Conservation (phyloP, 139 green algal genomes). For the Yamagishiella unicocca region DNA sequence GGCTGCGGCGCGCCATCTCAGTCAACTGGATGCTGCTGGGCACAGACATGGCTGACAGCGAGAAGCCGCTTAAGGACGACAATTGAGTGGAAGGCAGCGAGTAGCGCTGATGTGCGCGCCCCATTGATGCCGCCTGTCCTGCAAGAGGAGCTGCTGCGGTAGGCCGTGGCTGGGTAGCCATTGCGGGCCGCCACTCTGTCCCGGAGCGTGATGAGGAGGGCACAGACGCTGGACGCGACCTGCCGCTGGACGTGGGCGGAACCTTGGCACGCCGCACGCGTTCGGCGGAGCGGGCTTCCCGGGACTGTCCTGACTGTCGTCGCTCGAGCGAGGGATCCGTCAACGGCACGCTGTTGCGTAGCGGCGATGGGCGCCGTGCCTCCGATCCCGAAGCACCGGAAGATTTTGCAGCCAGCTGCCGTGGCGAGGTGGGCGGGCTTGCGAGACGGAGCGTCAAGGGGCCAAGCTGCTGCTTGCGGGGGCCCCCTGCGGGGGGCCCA, state of each 20-base stretch:
- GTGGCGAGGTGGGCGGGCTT: conserved; percentile 8
- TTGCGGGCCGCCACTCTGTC: neutral
- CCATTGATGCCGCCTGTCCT: no score
- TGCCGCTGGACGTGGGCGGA: neutral
- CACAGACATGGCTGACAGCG: neutral
- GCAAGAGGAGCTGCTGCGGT: no score
- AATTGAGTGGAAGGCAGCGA: no score
- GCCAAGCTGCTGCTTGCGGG: neutral
- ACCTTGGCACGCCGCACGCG: neutral
- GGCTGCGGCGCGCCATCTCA: conserved; percentile 7
- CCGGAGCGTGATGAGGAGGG: neutral
- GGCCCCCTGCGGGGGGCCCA: neutral
- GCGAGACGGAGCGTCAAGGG: neutral
- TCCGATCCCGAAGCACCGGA: neutral
- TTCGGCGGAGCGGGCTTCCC: neutral
- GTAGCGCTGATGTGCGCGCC: no score
- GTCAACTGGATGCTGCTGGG: conserved; percentile 2
- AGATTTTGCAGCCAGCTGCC: neutral
- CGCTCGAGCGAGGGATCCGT: neutral
- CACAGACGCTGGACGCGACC: neutral
- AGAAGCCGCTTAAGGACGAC: neutral
- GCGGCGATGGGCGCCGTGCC: neutral
- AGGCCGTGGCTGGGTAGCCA: no score
- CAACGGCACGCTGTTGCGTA: neutral
- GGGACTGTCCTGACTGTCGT: neutral